Evolutionary conservation across 2,329 filamentous ascomycete species (phyloP).

Genomic region (Neocucurbitaria cava): DNA sequence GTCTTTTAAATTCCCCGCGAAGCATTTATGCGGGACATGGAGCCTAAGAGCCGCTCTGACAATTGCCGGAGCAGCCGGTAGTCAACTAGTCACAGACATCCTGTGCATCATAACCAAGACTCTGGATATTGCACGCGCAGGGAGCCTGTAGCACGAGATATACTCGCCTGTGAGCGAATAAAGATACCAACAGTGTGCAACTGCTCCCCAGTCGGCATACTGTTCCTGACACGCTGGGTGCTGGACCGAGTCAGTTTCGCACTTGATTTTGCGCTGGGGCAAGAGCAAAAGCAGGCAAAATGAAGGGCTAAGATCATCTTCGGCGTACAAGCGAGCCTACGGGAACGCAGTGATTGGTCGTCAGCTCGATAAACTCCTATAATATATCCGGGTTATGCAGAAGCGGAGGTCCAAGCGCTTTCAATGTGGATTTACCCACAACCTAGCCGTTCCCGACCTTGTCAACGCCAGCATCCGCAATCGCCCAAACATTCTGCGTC

Average conservation of each 20-base stretch:
- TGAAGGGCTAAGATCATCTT: background rate
- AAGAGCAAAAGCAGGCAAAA: no score
- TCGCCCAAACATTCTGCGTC: constrained; percentile 2
- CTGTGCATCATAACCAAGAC: background rate
- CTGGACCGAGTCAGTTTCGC: background rate
- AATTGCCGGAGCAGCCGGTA: constrained; percentile 11
- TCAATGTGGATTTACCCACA: constrained; percentile 11
- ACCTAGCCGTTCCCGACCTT: constrained; percentile 6
- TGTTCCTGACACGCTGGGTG: background rate
- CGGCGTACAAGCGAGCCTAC: background rate
- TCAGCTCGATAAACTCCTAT: background rate
- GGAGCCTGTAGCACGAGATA: background rate
- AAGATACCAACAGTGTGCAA: background rate
- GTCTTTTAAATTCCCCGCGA: background rate
- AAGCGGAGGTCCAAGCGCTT: constrained; percentile 3
- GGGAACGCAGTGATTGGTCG: background rate
- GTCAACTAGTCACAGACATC: background rate
- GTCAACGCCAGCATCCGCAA: background rate
- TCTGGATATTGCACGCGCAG: background rate
- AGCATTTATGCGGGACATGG: background rate
- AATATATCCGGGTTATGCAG: constrained; percentile 2
- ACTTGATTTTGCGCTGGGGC: background rate
- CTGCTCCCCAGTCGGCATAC: background rate
- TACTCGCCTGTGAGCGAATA: background rate
- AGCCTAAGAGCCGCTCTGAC: background rate